Evolutionary conservation across 345 rosid genomes (phyloP).

Genomic region (Gossypioides kirkii): DNA sequence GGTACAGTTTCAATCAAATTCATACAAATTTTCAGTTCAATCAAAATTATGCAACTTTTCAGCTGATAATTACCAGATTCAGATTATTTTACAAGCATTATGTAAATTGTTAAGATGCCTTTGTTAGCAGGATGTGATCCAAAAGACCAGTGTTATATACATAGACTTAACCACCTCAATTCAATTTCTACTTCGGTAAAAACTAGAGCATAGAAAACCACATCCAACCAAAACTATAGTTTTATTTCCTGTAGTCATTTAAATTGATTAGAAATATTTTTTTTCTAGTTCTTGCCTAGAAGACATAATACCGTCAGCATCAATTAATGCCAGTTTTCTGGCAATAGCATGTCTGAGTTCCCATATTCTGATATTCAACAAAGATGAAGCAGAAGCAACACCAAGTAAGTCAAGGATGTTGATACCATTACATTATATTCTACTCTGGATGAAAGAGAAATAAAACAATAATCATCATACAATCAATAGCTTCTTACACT

Average conservation of each 20-base stretch:
- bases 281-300: background rate
- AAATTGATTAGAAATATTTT: background rate
- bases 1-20: background rate
- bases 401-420: background rate
- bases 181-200: background rate
- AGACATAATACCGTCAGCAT: background rate
- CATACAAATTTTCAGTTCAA: background rate
- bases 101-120: too few species aligned
- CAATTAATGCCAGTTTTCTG: background rate
- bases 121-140: too few species aligned
- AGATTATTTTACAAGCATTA: too few species aligned
- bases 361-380: background rate
- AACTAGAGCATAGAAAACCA: background rate
- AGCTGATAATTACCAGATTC: background rate
- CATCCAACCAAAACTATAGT: background rate
- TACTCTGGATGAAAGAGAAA: background rate
- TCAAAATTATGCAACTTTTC: background rate
- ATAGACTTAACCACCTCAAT: too few species aligned
- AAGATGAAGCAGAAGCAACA: background rate
- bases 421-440: background rate
- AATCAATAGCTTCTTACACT: slow-evolving; percentile 50
- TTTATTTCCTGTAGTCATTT: background rate
- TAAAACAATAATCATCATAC: background rate
- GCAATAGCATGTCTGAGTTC: background rate
- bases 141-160: too few species aligned